A percentile compares a stretch with the other conserved stretches of the same genome.
These are phyloP conservation scores for Eucalyptus paniculata DNA, from an alignment of 345 rosid genomes.

Conservation along the genomic window DNA sequence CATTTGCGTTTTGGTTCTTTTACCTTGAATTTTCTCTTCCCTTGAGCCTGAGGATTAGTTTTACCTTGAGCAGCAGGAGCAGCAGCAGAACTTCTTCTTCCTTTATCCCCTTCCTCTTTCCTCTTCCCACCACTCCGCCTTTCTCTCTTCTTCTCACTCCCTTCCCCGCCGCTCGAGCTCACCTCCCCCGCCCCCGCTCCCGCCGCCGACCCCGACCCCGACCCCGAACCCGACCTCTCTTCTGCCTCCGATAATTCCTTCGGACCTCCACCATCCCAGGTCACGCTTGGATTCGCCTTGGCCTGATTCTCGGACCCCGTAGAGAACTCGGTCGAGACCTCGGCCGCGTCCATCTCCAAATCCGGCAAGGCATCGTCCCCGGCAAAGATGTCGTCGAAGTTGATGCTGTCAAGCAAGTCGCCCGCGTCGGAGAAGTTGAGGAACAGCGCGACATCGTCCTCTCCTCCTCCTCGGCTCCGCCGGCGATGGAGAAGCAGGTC, in stretches of 20 bases:
- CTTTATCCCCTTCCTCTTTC: background rate
- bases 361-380: constrained; percentile 49
- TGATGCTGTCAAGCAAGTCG: constrained; percentile 40
- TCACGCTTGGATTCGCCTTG: background rate
- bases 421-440: constrained; percentile 33
- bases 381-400: constrained; percentile 64
- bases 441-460: constrained; percentile 6
- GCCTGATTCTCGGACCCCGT: constrained; percentile 33
- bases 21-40: constrained; percentile 45
- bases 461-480: background rate
- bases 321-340: constrained; percentile 42
- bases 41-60: background rate
- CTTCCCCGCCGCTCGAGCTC: background rate
- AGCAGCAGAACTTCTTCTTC: background rate
- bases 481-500: background rate
- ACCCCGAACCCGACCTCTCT: background rate
- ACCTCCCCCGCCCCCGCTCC: background rate
- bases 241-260: background rate
- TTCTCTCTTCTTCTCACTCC: background rate
- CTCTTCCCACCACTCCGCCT: background rate
- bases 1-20: background rate
- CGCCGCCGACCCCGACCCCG: background rate
- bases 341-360: constrained; percentile 54
- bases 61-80: background rate
- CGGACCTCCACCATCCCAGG: background rate